Evolutionary conservation across 2,329 filamentous ascomycete genomes (phyloP).

Genomic region (Penicillium sclerotigenum): DNA sequence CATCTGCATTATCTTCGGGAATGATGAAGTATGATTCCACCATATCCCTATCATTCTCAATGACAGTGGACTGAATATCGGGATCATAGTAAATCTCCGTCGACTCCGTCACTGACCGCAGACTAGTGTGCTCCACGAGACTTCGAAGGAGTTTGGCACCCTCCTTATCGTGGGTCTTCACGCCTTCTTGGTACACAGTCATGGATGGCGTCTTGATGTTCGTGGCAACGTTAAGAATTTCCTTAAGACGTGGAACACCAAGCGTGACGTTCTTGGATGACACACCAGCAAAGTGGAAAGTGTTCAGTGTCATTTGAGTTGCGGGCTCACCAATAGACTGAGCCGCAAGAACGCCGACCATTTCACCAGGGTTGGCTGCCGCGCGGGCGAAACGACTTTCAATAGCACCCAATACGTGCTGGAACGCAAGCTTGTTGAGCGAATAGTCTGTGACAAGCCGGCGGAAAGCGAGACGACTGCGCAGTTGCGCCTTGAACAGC

Average conservation of each 20-base stretch:
- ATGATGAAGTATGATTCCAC: slow-evolving; percentile 96
- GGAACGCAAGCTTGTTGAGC: slow-evolving; percentile 85
- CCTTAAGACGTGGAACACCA: slow-evolving; percentile 97
- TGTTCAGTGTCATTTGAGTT: slow-evolving; percentile 99
- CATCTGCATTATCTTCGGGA: slow-evolving; percentile 72
- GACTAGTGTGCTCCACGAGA: slow-evolving; percentile 87
- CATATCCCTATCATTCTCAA: slow-evolving; percentile 85
- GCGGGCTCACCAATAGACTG: slow-evolving; percentile 98
- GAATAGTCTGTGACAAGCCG: slow-evolving; percentile 81
- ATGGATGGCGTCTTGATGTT: slow-evolving; percentile 99
- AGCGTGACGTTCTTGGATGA: slow-evolving; percentile 99
- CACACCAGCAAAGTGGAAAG: slow-evolving; percentile 99
- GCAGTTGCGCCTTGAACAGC: slow-evolving; percentile 86
- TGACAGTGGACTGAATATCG: slow-evolving; percentile 78
- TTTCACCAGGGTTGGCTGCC: slow-evolving; percentile 88
- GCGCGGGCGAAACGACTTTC: slow-evolving; percentile 84
- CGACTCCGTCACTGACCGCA: slow-evolving; percentile 84
- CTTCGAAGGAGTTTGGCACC: slow-evolving; percentile 82
- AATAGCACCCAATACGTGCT: slow-evolving; percentile 86
- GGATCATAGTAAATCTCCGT: slow-evolving; percentile 99
- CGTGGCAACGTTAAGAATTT: slow-evolving; percentile 95
- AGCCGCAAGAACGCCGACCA: slow-evolving; percentile 96
- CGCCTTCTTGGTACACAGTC: slow-evolving; percentile 76
- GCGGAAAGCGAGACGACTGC: slow-evolving; percentile 89
- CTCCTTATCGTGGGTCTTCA: slow-evolving; percentile 64